Base-by-base conservation (phyloP, 2,329 filamentous ascomycete genomes). In the Dactylellina leptospora region DNA sequence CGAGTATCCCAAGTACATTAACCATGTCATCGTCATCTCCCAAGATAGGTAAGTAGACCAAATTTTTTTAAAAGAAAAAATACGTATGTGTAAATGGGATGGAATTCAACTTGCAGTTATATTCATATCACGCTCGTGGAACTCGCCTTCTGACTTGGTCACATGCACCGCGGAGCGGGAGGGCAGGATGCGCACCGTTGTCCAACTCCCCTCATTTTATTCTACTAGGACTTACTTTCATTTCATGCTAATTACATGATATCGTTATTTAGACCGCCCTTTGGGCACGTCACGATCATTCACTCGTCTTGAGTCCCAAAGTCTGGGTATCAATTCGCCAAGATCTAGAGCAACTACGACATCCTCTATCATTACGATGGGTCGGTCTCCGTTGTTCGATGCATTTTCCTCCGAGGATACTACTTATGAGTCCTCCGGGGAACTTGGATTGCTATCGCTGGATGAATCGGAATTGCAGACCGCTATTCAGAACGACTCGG, bases 201-300 rank as follows among this genome's bases (percentile, higher is more conserved):
- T n/a, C n/a, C n/a, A n/a, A n/a, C n/a, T n/a, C n/a, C n/a, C n/a
- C n/a, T n/a, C n/a, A n/a, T n/a, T n/a, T n/a, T n/a, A n/a, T n/a
- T n/a, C n/a, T n/a, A n/a, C n/a, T n/a, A n/a, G n/a, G n/a, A n/a
- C n/a, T n/a, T n/a, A n/a, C n/a, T n/a, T n/a, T 33, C 6, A 33
- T 33, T 33, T 33, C 13, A 33, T 33, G 30, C 6, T 33, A 33
- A 13, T 33, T 13, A n/a, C 30, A 33, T 6, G 30, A 33, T 33
- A 33, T 33, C 30, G 30, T 33, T 33, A 6, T 6, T 33, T 42
- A 66, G 59, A 42, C 72, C 68, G 74, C 61, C 55, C 66, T 76
- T 80, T 48, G 81, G 82, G 38, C 79, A 80, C 47, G 30, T 60
- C 75, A 36, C 76, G 75, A n/a, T 84, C 83, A 28, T 85, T 85